A percentile compares a stretch with the other conserved stretches of the same genome.
These are phyloP conservation scores for Cyberlindnera veronae DNA, from an alignment of 805 yeast species.

Conservation along the genomic window DNA sequence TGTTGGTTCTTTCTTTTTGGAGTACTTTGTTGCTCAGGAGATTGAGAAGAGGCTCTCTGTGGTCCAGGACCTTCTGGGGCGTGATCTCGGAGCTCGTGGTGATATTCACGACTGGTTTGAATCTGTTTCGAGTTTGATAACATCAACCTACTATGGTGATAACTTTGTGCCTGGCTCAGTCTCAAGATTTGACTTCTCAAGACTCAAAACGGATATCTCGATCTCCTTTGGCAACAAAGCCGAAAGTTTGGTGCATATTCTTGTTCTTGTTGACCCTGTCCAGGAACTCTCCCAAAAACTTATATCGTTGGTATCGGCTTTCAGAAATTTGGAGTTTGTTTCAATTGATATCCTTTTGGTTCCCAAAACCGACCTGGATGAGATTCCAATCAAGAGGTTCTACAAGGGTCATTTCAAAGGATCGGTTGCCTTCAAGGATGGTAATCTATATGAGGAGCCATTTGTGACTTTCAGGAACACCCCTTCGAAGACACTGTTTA, in stretches of 20 bases:
- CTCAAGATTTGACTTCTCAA: slow-evolving; percentile 45
- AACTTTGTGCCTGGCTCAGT: slow-evolving; percentile 35
- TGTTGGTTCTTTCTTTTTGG: slow-evolving; percentile 30
- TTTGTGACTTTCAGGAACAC: slow-evolving; percentile 39
- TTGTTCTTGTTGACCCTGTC: slow-evolving; percentile 68
- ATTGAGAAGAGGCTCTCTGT: slow-evolving; percentile 40
- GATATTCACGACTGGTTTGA: slow-evolving; percentile 44
- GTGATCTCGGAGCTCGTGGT: slow-evolving; percentile 13
- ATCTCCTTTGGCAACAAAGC: slow-evolving; percentile 25
- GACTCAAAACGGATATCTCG: slow-evolving; percentile 23
- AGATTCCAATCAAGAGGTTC: slow-evolving; percentile 52
- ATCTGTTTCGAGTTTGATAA: slow-evolving; percentile 38
- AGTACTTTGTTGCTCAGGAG: slow-evolving; percentile 45
- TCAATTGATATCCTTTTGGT: slow-evolving; percentile 52
- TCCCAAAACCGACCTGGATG: slow-evolving; percentile 46
- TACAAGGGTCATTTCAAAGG: slow-evolving; percentile 47
- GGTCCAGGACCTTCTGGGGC: slow-evolving; percentile 22
- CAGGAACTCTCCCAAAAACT: slow-evolving; percentile 65
- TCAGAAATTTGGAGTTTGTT: slow-evolving; percentile 46
- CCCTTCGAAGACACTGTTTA: slow-evolving; percentile 51
- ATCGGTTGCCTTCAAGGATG: slow-evolving; percentile 28
- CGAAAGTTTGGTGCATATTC: slow-evolving; percentile 47
- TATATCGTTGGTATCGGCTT: slow-evolving; percentile 42
- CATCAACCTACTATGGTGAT: slow-evolving; percentile 40
- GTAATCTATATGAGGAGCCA: slow-evolving; percentile 26